Conservation (phyloP, 257 asterid species). For the Solanum pinnatisectum region DNA sequence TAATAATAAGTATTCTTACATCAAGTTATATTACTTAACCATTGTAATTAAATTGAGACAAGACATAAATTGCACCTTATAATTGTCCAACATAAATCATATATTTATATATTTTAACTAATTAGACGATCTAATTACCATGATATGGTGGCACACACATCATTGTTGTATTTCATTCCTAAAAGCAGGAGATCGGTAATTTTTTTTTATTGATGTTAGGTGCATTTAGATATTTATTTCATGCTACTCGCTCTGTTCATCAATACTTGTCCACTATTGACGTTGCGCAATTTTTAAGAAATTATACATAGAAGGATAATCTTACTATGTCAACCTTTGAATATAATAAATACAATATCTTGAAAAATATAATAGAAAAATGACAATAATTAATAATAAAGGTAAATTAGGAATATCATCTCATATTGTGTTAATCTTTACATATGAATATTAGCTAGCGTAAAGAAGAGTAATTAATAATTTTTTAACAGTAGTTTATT, state of each 20-base stretch:
- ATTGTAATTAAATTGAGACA: not conserved
- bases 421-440: not conserved
- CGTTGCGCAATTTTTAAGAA: too few relatives aligned
- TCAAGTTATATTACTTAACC: not conserved
- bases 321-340: too few relatives aligned
- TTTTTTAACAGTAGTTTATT: too few relatives aligned
- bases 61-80: not conserved
- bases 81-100: not conserved
- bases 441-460: not conserved
- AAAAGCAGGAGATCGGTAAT: not conserved
- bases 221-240: too few relatives aligned
- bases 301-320: too few relatives aligned
- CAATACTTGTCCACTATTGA: too few relatives aligned
- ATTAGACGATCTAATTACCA: not conserved
- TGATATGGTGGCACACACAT: not conserved
- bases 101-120: not conserved
- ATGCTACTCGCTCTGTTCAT: too few relatives aligned
- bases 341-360: too few relatives aligned
- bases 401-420: not conserved
- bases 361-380: too few relatives aligned
- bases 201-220: not conserved
- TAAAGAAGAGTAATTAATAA: not conserved
- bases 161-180: not conserved
- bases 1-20: not conserved
- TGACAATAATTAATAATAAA: too few relatives aligned